Base-by-base conservation (phyloP, 129 eudicot species). In the Centrapalus pauciflorus region DNA sequence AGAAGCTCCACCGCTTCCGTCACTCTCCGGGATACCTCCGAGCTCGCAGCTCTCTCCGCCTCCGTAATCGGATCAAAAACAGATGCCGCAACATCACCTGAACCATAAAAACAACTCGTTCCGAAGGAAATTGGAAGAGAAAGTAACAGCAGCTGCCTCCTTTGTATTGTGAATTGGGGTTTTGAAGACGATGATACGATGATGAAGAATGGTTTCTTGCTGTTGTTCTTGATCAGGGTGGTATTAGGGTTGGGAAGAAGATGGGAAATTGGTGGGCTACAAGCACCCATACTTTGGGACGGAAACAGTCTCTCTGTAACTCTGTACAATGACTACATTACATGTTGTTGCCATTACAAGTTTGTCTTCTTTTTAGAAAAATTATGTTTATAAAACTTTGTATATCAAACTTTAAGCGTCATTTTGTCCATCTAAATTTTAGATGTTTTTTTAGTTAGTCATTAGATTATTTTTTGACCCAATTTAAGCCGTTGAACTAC, bases 1-100 rank as follows among this genome's bases (percentile, higher is more conserved):
- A 82, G 77, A 65, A 82, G 75, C 9, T 59, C 77, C 66, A 82
- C 83, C 17, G 86, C 86, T 66, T 77, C 72, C 21, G 74, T 76
- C 40, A 81, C 86, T 64, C 86, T 63, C 29, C 76, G 70, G n/a
- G 80, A 40, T 0, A 77, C 71, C 49, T 64, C 69, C 23, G 37
- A 27, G 62, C 86, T 77, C 4, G 83, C 86, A 32, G 81, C 72
- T 74, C 69, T 73, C 67, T 82, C 83, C 0, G 83, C 77, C 1
- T 73, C 64, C 24, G 71, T 73, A 26, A 77, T 40, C 0, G 80
- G 82, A 25, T 81, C 82, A 71, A 72, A 77, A 41, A 74, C 4
- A 14, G 34, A 27, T 2, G 74, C 63, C 4, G 77, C 50, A 43
- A 37, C 54, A 5, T n/a, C n/a, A n/a, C 77, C 79, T 17, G 74